A percentile compares a stretch with the other conserved stretches of the same genome.
Conservation (phyloP, 2,329 filamentous ascomycete genomes). For the Beauveria caledonica region DNA sequence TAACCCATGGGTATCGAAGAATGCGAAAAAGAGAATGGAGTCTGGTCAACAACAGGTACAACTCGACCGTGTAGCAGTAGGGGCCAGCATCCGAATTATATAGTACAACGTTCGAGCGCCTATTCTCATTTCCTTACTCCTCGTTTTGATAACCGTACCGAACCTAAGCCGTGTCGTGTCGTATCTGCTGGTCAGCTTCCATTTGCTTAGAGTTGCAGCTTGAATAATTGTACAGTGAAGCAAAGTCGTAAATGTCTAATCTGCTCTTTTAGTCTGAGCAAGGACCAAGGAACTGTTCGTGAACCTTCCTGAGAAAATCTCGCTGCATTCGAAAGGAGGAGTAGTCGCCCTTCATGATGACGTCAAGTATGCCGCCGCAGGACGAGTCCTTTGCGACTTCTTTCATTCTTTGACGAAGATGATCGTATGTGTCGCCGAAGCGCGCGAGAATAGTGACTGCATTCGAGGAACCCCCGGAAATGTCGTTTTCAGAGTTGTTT, state of each 20-base stretch:
- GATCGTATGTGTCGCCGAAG: slow-evolving; percentile 58
- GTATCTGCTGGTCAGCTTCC: not conserved
- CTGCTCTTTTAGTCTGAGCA: slow-evolving; percentile 20
- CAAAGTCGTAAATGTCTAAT: slow-evolving; percentile 1
- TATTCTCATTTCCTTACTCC: not conserved
- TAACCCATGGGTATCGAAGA: slow-evolving; percentile 10
- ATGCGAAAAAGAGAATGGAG: not conserved
- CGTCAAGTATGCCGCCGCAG: slow-evolving; percentile 49
- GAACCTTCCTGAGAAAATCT: slow-evolving; percentile 48
- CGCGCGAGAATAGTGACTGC: slow-evolving; percentile 57
- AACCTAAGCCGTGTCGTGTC: not conserved
- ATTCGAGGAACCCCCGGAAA: slow-evolving; percentile 75
- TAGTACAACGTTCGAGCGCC: slow-evolving; percentile 6
- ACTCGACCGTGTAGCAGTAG: not conserved
- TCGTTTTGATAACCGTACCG: not conserved
- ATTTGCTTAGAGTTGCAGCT: not conserved
- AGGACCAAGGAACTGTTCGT: slow-evolving; percentile 31
- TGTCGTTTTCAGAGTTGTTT: slow-evolving; percentile 77
- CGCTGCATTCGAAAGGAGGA: slow-evolving; percentile 63
- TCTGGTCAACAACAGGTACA: not conserved
- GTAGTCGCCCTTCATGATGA: slow-evolving; percentile 73
- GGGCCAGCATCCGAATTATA: not conserved
- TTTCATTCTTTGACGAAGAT: slow-evolving; percentile 50
- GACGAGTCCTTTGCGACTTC: slow-evolving; percentile 32
- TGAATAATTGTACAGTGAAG: slow-evolving; percentile 4